These are phyloP conservation scores for Sequoiadendron giganteum DNA, from an alignment of 75 land plant genomes.

Conservation along the genomic window DNA sequence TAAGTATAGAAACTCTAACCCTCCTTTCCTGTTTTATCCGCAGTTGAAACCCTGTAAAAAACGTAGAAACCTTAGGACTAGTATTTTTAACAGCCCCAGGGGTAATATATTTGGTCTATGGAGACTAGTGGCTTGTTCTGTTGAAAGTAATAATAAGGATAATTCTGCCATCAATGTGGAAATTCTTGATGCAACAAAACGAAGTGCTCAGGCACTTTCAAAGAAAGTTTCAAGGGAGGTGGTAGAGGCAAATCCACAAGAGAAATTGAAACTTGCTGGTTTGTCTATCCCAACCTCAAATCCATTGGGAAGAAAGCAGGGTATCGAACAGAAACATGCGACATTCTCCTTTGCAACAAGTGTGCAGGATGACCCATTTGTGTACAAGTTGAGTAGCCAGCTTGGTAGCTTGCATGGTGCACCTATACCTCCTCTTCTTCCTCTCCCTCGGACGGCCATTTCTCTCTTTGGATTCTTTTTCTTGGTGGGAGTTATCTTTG, in stretches of 20 bases:
- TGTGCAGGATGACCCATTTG: constrained; percentile 57
- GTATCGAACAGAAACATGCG: not conserved
- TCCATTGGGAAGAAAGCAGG: not conserved
- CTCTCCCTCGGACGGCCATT: constrained; percentile 35
- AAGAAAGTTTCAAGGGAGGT: not conserved
- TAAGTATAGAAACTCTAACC: not conserved
- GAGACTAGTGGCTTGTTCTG: not conserved
- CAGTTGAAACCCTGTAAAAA: not conserved
- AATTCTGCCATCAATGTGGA: constrained; percentile 9
- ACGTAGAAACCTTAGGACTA: not conserved
- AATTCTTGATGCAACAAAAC: constrained; percentile 17
- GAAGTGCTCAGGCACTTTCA: constrained; percentile 11
- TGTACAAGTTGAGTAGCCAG: constrained; percentile 61
- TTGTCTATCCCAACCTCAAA: not conserved
- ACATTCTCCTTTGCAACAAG: constrained; percentile 22
- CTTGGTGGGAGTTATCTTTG: constrained; percentile 70
- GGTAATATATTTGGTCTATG: not conserved
- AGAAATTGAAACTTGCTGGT: not conserved
- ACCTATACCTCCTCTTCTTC: constrained; percentile 63
- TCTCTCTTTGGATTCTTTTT: constrained; percentile 72
- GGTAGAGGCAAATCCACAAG: not conserved
- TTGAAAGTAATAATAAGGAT: not conserved
- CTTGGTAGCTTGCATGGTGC: constrained; percentile 51
- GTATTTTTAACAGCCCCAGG: not conserved
- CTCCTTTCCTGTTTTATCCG: not conserved